Base-by-base conservation (phyloP, 2,329 filamentous ascomycete species). In the Hypoxylon sp. region DNA sequence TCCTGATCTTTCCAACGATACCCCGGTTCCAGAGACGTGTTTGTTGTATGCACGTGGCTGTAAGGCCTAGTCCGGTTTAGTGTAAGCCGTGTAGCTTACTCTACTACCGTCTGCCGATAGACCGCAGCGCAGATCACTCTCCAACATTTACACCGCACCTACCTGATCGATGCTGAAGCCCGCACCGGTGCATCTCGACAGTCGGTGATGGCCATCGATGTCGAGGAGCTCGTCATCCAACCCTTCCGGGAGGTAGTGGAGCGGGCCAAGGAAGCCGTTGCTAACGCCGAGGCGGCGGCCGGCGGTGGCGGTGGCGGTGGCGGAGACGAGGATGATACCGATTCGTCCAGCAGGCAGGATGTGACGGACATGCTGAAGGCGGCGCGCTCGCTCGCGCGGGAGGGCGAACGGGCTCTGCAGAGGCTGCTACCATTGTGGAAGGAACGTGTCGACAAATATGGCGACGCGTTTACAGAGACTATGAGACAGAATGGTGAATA, bases 181-280 rank as follows among this genome's bases (percentile, higher is more conserved):
- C 62, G 46, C 21, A 27, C 31, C 29, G 46, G 46, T 57, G 59
- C 62, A 47, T 64, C 62, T 66, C 54, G 65, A 68, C 55, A 54
- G 58, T 62, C 65, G 58, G 64, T 59, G 44, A 76, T 76, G 75
- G 71, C 70, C 44, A 68, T 74, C 46, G 72, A 74, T n/a, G 73
- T 69, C 59, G 74, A 76, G 64, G 72, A 74, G 44, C 72, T 76
- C 21, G 32, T 77, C 42, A 66, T 81, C 32, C 79, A 78, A 21
- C 81, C 81, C 15, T 82, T 83, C 54, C 73, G 73, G 47, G 81
- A 82, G 62, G 79, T 83, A 1, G 76, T 81, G 24, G 77, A 80
- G 44, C 74, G 77, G 17, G 81, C 79, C n/a, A 77, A 76, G 31
- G 77, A 79, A n/a, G 81, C 80, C 10, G 46, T 76, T 7, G 62